Percentiles rank a stretch among this genome's conserved stretches.
These are phyloP conservation scores for Pleurotus salmoneostramineus DNA, from an alignment of 768 basidiomycete species.

Conservation along the genomic window DNA sequence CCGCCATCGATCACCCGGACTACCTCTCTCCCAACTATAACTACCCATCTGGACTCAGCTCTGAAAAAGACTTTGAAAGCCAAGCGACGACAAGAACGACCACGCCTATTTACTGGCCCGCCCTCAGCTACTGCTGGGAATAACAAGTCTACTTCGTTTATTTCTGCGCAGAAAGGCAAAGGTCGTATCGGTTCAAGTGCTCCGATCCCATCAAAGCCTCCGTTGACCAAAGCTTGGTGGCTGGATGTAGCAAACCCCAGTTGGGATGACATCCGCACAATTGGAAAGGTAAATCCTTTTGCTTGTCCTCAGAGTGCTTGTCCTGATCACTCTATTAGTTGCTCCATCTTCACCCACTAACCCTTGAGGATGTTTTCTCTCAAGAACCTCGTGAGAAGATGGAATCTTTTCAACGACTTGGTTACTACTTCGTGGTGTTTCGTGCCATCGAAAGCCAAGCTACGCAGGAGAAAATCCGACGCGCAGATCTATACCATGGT, in stretches of 20 bases:
- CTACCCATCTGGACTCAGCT: slow-evolving; percentile 45
- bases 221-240: slow-evolving; percentile 73
- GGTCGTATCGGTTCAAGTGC: slow-evolving; percentile 21
- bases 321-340: slow-evolving; percentile 37
- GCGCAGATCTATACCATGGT: slow-evolving; percentile 18
- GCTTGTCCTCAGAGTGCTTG: neutral
- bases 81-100: slow-evolving; percentile 22
- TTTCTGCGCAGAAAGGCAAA: slow-evolving; percentile 44
- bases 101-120: slow-evolving; percentile 11
- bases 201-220: neutral
- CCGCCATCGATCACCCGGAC: slow-evolving; percentile 31
- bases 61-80: slow-evolving; percentile 36
- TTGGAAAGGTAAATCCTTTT: slow-evolving; percentile 63
- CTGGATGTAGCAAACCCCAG: slow-evolving; percentile 85
- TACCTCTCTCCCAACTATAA: slow-evolving; percentile 41
- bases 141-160: neutral
- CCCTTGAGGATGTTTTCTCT: slow-evolving; percentile 89
- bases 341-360: slow-evolving; percentile 86
- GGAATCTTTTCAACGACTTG: slow-evolving; percentile 81
- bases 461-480: slow-evolving; percentile 35
- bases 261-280: slow-evolving; percentile 81
- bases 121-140: too few species aligned
- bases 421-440: slow-evolving; percentile 91
- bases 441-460: slow-evolving; percentile 67
- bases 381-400: slow-evolving; percentile 91